Evolutionary conservation across 1,139 yeast species (phyloP).

Genomic region (Suhomyces bolitotheri): DNA sequence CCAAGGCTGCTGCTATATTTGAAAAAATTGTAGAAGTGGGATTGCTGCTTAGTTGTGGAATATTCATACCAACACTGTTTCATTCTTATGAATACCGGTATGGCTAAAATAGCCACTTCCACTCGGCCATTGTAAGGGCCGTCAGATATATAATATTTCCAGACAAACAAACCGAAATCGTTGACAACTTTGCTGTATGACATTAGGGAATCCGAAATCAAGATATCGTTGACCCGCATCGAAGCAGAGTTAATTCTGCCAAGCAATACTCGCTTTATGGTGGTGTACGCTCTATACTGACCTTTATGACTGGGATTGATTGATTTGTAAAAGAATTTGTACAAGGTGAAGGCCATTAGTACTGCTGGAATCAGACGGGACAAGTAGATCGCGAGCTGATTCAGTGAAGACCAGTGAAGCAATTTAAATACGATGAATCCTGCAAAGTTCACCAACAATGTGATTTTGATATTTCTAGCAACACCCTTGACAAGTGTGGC

Average conservation of each 20-base stretch:
- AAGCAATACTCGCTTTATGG: conserved; percentile 51
- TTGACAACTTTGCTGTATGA: conserved; percentile 75
- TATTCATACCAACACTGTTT: conserved; percentile 80
- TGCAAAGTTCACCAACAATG: conserved; percentile 22
- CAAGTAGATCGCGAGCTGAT: background rate
- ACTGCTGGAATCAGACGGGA: conserved; percentile 10
- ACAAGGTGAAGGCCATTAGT: conserved; percentile 13
- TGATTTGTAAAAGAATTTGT: conserved; percentile 15
- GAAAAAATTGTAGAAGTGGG: conserved; percentile 67
- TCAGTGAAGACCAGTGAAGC: conserved; percentile 14
- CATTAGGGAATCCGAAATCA: conserved; percentile 77
- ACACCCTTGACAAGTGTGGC: conserved; percentile 34
- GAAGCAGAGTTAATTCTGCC: conserved; percentile 58
- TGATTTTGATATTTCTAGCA: conserved; percentile 27
- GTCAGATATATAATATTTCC: conserved; percentile 34
- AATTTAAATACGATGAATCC: conserved; percentile 26
- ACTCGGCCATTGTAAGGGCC: conserved; percentile 32
- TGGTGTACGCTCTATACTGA: conserved; percentile 45
- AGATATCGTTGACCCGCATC: conserved; percentile 73
- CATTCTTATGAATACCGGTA: conserved; percentile 73
- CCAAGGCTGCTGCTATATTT: conserved; percentile 70
- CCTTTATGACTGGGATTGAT: conserved; percentile 25
- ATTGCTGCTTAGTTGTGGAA: conserved; percentile 42
- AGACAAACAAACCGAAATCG: conserved; percentile 56
- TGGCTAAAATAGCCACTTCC: conserved; percentile 51